A percentile compares a stretch with the other conserved stretches of the same genome.
Evolutionary conservation across 23 red algal species (phyloP).

Genomic region (Chondrus crispus): DNA sequence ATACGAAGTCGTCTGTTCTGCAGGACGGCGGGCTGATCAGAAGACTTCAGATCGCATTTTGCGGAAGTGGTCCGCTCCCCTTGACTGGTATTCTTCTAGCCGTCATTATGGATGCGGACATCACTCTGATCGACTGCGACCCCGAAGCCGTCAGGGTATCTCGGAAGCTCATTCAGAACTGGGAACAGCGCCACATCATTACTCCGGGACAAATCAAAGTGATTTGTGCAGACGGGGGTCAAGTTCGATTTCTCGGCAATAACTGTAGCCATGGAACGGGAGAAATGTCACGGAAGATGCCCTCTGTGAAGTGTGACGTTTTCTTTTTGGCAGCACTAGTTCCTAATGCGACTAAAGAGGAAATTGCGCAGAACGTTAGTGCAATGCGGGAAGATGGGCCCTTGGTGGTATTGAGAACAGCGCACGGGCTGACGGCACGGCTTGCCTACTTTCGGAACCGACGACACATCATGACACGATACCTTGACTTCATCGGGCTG

Average conservation of each 20-base stretch:
- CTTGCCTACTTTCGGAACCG: conserved; percentile 20
- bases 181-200: background rate
- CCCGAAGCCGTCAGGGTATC: conserved; percentile 22
- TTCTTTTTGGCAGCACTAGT: conserved; percentile 59
- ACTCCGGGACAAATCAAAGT: background rate
- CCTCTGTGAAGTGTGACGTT: conserved; percentile 15
- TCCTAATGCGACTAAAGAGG: background rate
- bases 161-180: conserved; percentile 7
- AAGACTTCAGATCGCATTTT: conserved; percentile 36
- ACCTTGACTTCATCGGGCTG: conserved; percentile 1
- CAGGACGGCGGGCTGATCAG: background rate
- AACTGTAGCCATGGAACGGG: too few relatives aligned
- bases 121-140: conserved; percentile 58
- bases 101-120: background rate
- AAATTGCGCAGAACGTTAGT: background rate
- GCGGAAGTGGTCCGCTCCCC: conserved; percentile 57
- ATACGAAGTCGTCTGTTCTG: background rate
- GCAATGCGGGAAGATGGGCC: background rate
- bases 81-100: conserved; percentile 36
- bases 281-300: background rate
- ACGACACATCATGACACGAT: background rate
- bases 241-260: background rate
- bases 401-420: conserved; percentile 42
- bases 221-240: background rate
- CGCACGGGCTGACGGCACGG: conserved; percentile 61